Evolutionary conservation across 1,139 yeast genomes (phyloP), one percentile per base, ranked within the genome.

Genomic region (Sporopachydermia cereana): DNA sequence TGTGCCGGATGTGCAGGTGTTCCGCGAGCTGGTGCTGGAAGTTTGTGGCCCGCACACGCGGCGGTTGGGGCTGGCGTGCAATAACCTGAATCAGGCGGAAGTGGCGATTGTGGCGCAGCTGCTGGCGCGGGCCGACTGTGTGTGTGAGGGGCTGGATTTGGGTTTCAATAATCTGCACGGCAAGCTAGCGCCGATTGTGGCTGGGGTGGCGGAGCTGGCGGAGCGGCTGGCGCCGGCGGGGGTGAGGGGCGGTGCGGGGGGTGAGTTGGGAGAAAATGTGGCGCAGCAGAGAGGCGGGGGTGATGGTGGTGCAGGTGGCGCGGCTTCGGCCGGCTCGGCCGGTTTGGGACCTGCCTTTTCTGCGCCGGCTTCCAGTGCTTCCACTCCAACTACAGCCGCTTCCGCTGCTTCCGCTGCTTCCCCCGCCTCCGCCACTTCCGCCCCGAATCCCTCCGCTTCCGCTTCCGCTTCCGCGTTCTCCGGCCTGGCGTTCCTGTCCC

Each of bases 151-250:
- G 1, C 51, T 82, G 20, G 93, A 83, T 63, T 52, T 83, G 20
- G 93, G 86, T 0, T 83, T 76, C 56, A 83, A 83, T 55, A 85
- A 81, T 56, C 63, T 83, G 21, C 61, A 64, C 22, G 81, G 78
- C 2, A 77, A 74, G 52, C 57, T 81, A 41, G 58, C 57, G 24
- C 76, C 79, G 2, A 76, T 81, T 47, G 69, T 70, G 36, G 65
- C 71, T 59, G 67, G 42, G 12, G 7, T 41, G 16, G 14, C 30
- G 4, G 9, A 25, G n/a, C 29, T 41, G 14, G 20, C 36, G 5
- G 36, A 23, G 16, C 17, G 7, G 9, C 9, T 41, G 16, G 16
- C 14, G 14, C n/a, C 30, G 16, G 27, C 12, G 7, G n/a, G 12
- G 14, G 9, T 9, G 17, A 23, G 9, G 14, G 24, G 24, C 14